A percentile compares a stretch with the other conserved stretches of the same genome.
Conservation (phyloP, 306 rosid genomes). For the Cyamopsis tetragonoloba region DNA sequence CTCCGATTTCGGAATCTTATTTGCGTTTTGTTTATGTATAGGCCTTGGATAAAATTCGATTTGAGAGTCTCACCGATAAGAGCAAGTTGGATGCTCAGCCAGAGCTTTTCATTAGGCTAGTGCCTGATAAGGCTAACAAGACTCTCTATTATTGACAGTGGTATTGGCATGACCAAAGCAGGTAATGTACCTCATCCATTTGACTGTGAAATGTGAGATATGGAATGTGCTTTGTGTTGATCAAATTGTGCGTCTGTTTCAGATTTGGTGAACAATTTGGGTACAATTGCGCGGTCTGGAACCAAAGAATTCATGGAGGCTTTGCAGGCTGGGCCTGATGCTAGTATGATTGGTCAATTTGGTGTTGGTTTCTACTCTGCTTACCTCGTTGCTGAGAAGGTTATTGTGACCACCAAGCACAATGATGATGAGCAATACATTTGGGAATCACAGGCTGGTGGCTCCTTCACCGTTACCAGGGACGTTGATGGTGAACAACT, state of each 20-base stretch:
- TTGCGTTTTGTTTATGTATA: neutral
- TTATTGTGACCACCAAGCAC: constrained; percentile 58
- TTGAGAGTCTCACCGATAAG: constrained; percentile 54
- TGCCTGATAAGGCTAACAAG: constrained; percentile 52
- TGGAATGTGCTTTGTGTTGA: neutral
- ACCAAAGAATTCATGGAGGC: constrained; percentile 72
- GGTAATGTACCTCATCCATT: constrained; percentile 24
- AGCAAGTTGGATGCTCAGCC: constrained; percentile 51
- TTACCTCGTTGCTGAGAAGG: constrained; percentile 57
- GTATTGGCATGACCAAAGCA: constrained; percentile 61
- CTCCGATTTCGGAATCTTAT: neutral
- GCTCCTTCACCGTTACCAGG: constrained; percentile 58
- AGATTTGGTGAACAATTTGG: constrained; percentile 67
- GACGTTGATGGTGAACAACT: constrained; percentile 49
- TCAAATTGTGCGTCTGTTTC: neutral
- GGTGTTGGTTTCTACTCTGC: constrained; percentile 65
- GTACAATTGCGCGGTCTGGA: constrained; percentile 56
- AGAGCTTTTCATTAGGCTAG: constrained; percentile 54
- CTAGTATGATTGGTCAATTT: constrained; percentile 67
- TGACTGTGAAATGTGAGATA: too few species aligned
- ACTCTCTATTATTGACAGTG: constrained; percentile 57
- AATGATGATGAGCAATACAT: constrained; percentile 63
- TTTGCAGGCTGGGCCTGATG: constrained; percentile 58
- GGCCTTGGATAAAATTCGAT: constrained; percentile 64
- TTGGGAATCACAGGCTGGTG: constrained; percentile 69